These are phyloP conservation scores for Plantago major DNA, from an alignment of 257 asterid genomes.

Conservation along the genomic window DNA sequence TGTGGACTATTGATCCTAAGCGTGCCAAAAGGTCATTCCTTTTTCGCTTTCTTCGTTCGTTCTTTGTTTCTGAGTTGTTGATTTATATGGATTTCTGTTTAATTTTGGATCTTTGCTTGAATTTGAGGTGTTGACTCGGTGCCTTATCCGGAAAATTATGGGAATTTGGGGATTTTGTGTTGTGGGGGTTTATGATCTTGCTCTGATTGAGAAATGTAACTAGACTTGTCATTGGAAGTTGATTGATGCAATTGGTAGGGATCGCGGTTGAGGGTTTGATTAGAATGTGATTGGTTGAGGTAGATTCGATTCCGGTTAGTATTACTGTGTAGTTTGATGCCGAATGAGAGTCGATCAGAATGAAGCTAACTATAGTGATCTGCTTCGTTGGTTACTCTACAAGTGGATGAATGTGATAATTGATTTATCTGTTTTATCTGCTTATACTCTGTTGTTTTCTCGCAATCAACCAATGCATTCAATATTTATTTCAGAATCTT, in stretches of 20 bases:
- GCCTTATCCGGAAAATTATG: no score
- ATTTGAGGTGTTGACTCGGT: no score
- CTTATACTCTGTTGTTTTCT: neutral
- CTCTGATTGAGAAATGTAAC: no score
- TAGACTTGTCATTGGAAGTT: no score
- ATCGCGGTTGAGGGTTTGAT: no score
- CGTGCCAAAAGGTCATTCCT: constrained; percentile 76
- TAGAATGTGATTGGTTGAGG: no score
- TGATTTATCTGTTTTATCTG: neutral
- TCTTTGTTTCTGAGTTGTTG: neutral
- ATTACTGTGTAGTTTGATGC: no score
- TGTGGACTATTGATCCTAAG: constrained; percentile 94
- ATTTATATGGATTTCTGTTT: constrained; percentile 1
- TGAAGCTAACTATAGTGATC: neutral
- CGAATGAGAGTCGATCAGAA: neutral
- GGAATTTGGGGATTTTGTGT: no score
- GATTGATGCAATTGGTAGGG: no score
- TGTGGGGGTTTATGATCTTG: no score
- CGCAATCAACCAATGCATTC: neutral
- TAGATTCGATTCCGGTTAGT: no score
- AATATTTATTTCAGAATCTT: constrained; percentile 48
- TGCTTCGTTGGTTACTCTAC: neutral
- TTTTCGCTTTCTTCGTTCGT: neutral
- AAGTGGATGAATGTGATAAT: neutral
- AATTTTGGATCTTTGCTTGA: constrained; percentile 23